Evolutionary conservation across 2,329 filamentous ascomycete genomes (phyloP).

Genomic region (Boeremia lycopersici): DNA sequence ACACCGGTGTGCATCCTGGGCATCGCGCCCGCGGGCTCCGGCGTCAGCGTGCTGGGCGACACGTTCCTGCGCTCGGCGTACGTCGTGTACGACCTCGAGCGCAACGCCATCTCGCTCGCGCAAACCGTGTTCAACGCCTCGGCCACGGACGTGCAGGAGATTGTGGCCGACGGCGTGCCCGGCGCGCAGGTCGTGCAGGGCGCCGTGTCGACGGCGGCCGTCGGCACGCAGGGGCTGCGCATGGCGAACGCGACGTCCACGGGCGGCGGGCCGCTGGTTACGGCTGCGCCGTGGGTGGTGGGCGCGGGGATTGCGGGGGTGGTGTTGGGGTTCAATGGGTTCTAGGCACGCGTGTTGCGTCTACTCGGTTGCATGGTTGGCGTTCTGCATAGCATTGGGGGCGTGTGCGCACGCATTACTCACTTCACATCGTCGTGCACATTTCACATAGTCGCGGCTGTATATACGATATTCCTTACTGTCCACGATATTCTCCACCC

Average conservation of each 20-base stretch:
- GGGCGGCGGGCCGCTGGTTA: constrained; percentile 32
- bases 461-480: too few relatives aligned
- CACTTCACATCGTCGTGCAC: too few relatives aligned
- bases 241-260: constrained; percentile 36
- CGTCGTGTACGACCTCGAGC: constrained; percentile 65
- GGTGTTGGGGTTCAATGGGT: constrained; percentile 41
- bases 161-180: constrained; percentile 58
- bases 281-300: constrained; percentile 36
- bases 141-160: constrained; percentile 57
- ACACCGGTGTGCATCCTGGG: constrained; percentile 54
- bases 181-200: constrained; percentile 58
- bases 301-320: constrained; percentile 39
- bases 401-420: too few relatives aligned
- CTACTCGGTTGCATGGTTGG: too few relatives aligned
- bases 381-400: background rate
- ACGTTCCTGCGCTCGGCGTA: constrained; percentile 68
- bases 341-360: too few relatives aligned
- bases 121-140: constrained; percentile 66
- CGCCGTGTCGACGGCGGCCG: constrained; percentile 56
- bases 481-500: too few relatives aligned
- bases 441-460: too few relatives aligned
- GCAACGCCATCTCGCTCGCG: constrained; percentile 66
- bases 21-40: constrained; percentile 57
- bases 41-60: constrained; percentile 61
- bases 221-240: constrained; percentile 53